Conservation (phyloP, 2,329 filamentous ascomycete genomes). For the Aspergillus terreus region DNA sequence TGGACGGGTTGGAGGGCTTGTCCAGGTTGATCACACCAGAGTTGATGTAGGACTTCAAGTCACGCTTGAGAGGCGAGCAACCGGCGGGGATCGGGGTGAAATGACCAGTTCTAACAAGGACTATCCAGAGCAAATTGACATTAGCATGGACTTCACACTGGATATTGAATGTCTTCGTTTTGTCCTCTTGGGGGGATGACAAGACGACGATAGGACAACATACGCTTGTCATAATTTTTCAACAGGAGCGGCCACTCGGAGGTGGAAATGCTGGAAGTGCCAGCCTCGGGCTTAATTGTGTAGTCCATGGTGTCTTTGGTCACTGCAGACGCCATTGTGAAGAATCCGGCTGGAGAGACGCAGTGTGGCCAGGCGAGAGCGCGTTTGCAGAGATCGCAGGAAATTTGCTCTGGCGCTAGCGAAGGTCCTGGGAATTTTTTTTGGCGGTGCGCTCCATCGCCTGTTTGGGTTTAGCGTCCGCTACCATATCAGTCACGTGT, state of each 20-base stretch:
- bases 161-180: not conserved
- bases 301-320: conserved; percentile 66
- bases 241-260: conserved; percentile 89
- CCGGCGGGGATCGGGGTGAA: conserved; percentile 96
- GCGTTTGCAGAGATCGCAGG: conserved; percentile 18
- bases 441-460: conserved; percentile 20
- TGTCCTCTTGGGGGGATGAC: not conserved
- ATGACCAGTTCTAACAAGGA: conserved; percentile 89
- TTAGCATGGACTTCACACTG: conserved; percentile 2
- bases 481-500: conserved; percentile 9
- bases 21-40: conserved; percentile 98
- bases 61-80: conserved; percentile 84
- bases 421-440: conserved; percentile 26
- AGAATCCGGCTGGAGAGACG: conserved; percentile 17
- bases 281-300: conserved; percentile 87
- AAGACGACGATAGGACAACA: conserved; percentile 36
- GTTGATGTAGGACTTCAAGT: conserved; percentile 94
- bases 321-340: conserved; percentile 42
- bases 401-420: conserved; percentile 22
- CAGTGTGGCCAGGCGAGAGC: conserved; percentile 14
- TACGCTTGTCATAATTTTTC: conserved; percentile 93
- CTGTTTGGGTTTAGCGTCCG: conserved; percentile 20
- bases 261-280: conserved; percentile 74
- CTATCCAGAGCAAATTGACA: conserved; percentile 42
- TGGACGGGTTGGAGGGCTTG: conserved; percentile 95